Evolutionary conservation across 2,329 filamentous ascomycete genomes (phyloP), one percentile per base, ranked within the genome.

Genomic region (Clonostachys sp.): DNA sequence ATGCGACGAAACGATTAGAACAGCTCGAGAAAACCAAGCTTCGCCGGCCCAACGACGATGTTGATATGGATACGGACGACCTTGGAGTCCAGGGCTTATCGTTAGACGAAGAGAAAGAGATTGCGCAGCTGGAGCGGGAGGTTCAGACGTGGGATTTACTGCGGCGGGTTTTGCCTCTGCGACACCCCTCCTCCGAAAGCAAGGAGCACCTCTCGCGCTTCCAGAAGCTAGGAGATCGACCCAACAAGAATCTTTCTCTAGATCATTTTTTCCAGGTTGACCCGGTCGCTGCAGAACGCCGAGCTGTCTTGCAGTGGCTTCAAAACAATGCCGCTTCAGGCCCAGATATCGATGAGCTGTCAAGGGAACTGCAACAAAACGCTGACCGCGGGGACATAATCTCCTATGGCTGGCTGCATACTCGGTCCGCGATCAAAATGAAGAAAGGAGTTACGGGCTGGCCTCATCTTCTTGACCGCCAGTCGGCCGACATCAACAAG

Each of bases 101-200:
- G 51, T 57, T 52, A 45, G 53, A 51, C 51, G 48, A 55, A 5
- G 34, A 50, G 16, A 56, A 59, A 13, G 57, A 64, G 43, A 58
- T 55, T 44, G 60, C 52, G 78, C 59, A 78, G 48, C 86, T 90
- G 76, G 84, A 95, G 64, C 78, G 87, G 53, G 94, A 99, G 66
- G 82, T 84, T 39, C 89, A 95, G 57, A 94, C 91, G 0, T 99
- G 94, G 94, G 85, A 95, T 60, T 74, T 97, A 30, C 71, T 97
- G 49, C 79, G 83, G 44, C 80, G 88, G 38, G 74, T 95, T 51
- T 77, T 96, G 45, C 83, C 86, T 12, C 66, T 89, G 53, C 80
- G 88, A 57, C 85, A 89, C 60, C 33, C 18, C n/a, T 6, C 12
- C 30, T 16, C 42, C 5, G 17, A 44, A 10, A 16, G 3, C 5